These are phyloP conservation scores for Leishmania arabica DNA, from an alignment of 208 protist genomes.

Conservation along the genomic window DNA sequence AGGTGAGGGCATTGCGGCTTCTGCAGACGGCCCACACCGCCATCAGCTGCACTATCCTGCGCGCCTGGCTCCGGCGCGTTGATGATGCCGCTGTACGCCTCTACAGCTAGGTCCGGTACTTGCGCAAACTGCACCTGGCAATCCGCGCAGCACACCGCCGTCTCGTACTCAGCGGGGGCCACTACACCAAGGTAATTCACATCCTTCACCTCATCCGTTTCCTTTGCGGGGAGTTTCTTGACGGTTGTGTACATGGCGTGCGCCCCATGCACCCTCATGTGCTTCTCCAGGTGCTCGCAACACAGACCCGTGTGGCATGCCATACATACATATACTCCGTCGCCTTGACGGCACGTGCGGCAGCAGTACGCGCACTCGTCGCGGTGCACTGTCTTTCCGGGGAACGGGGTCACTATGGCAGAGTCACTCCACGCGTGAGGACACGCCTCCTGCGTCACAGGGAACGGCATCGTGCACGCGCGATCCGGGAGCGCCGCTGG, in stretches of 20 bases:
- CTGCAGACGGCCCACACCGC: conserved; percentile 22
- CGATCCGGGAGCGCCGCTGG: not conserved
- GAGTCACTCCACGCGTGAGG: conserved; percentile 83
- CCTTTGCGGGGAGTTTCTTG: conserved; percentile 62
- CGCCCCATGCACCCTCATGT: conserved; percentile 41
- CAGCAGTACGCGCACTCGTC: conserved; percentile 93
- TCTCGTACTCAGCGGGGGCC: conserved; percentile 68
- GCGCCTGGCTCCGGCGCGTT: conserved; percentile 65
- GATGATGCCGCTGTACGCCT: conserved; percentile 58
- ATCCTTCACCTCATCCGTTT: conserved; percentile 43
- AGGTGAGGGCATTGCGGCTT: conserved; percentile 79
- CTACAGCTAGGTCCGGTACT: conserved; percentile 52
- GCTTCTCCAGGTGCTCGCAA: conserved; percentile 71
- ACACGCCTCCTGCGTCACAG: conserved; percentile 58
- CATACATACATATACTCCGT: conserved; percentile 88
- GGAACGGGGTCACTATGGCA: conserved; percentile 35
- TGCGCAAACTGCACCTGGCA: conserved; percentile 48
- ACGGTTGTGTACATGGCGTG: conserved; percentile 81
- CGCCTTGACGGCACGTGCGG: conserved; percentile 51
- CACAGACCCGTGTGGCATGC: conserved; percentile 77
- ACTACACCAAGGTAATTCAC: conserved; percentile 73
- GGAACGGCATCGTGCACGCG: conserved; percentile 39
- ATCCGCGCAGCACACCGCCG: conserved; percentile 57
- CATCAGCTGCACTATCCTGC: conserved; percentile 35
- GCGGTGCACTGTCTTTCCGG: conserved; percentile 56